Percentiles rank a stretch among this genome's conserved stretches.
Conservation (phyloP, 1,139 yeast species). For the Kurtzmaniella quercitrusa region DNA sequence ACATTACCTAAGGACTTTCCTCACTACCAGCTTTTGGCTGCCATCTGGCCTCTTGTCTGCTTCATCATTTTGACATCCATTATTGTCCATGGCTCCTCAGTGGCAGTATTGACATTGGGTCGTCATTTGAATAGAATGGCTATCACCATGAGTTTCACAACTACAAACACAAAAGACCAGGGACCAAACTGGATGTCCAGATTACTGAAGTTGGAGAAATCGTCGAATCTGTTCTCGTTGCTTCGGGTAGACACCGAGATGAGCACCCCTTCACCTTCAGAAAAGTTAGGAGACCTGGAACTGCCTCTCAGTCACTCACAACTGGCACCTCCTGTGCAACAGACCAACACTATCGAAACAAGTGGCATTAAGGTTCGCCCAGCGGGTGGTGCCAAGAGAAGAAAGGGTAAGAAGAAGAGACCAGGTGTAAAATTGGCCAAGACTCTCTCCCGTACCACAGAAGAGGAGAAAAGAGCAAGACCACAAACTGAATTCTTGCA, state of each 20-base stretch:
- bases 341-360: conserved; percentile 48
- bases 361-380: conserved; percentile 71
- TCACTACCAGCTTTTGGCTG: conserved; percentile 66
- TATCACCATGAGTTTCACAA: conserved; percentile 84
- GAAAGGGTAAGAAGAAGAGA: conserved; percentile 35
- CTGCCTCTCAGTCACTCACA: conserved; percentile 5
- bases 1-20: conserved; percentile 52
- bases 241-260: conserved; percentile 66
- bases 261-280: conserved; percentile 12
- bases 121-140: conserved; percentile 88
- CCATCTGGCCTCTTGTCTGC: conserved; percentile 87
- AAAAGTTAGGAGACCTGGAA: conserved; percentile 8
- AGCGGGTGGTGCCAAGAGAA: conserved; percentile 70
- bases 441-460: conserved; percentile 25
- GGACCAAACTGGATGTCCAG: conserved; percentile 79
- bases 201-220: conserved; percentile 70
- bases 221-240: conserved; percentile 72
- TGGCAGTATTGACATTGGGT: conserved; percentile 88
- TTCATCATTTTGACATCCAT: conserved; percentile 85
- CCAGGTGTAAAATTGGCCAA: conserved; percentile 24
- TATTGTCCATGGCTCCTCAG: conserved; percentile 93
- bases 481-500: conserved; percentile 42
- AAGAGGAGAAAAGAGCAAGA: conserved; percentile 27
- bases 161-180: conserved; percentile 59
- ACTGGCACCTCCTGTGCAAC: conserved; percentile 7